Base-by-base conservation (phyloP, 768 basidiomycete genomes). In the Collybia mongolica region DNA sequence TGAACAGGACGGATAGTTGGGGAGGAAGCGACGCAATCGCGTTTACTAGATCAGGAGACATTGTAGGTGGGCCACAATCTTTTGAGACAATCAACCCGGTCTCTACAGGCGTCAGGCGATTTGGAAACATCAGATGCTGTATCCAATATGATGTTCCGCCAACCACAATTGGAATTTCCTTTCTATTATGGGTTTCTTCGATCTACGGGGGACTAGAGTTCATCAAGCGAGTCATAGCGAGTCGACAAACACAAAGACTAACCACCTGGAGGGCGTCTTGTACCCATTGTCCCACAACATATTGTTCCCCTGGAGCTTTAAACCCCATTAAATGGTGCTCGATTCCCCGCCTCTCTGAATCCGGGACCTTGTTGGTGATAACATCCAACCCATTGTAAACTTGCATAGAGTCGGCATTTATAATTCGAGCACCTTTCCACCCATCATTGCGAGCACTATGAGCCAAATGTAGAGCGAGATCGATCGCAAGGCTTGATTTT, bases 401-500 rank as follows among this genome's bases (percentile, higher is more conserved):
- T 67, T 99, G 97, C 96, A 99, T 98, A 11, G 96, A 84, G 68
- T 99, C 97, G 8, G 95, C 92, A 63, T 98, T 98, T 63, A 99
- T 86, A 57, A 98, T 79, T 61, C 84, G 82, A 6, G 84, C 86
- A 11, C 83, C 81, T 12, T 66, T 69, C 78, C 83, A 87, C 40
- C 67, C 70, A 58, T 69, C 65, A 23, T 59, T 65, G 23, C 55
- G 58, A 37, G 60, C 48, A 28, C 55, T 58, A 39, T 73, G 65
- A 9, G 75, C 63, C 19, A 87, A 65, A 51, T 73, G 75, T 28
- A 84, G 75, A 20, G 95, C 95, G 14, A 99, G 79, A 51, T 97
- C 86, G 18, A 99, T 82, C 3, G 90, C 90, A 6, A 98, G 77
- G 49, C 90, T 89, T 11, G 94, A 95, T 70, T 98, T 99, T 44